Evolutionary conservation across 768 basidiomycete species (phyloP).

Genomic region (Pleurotus tuoliensis): DNA sequence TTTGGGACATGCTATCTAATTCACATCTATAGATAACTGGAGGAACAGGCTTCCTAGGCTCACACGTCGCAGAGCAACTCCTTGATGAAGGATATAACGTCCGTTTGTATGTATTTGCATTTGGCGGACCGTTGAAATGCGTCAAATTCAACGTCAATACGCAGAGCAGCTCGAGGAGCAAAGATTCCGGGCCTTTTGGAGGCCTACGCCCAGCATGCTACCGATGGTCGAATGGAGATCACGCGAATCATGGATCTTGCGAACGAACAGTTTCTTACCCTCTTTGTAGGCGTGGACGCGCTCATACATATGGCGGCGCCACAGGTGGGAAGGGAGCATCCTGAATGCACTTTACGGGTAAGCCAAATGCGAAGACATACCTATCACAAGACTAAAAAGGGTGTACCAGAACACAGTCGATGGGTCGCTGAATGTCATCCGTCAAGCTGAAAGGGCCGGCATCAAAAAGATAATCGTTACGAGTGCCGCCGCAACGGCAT

Average conservation of each 20-base stretch:
- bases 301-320: conserved; percentile 43
- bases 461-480: conserved; percentile 20
- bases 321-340: conserved; percentile 21
- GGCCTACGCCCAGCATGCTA: conserved; percentile 16
- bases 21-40: conserved; percentile 31
- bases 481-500: conserved; percentile 3
- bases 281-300: conserved; percentile 46
- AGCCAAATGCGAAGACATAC: conserved; percentile 7
- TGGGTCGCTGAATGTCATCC: conserved; percentile 37
- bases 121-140: background rate
- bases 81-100: conserved; percentile 35
- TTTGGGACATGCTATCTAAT: background rate
- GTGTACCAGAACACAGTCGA: conserved; percentile 29
- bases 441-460: conserved; percentile 32
- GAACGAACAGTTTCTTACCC: conserved; percentile 39
- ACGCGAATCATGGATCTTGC: conserved; percentile 27
- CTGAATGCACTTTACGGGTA: conserved; percentile 16
- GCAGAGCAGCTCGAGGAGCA: conserved; percentile 29
- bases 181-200: conserved; percentile 19
- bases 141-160: background rate
- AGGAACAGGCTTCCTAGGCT: conserved; percentile 35
- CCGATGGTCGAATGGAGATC: conserved; percentile 26
- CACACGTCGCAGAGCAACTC: conserved; percentile 30
- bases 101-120: conserved; percentile 26
- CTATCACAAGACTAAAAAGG: background rate